These are phyloP conservation scores for Aspergillus persii DNA, from an alignment of 2,329 filamentous ascomycete genomes.

Conservation along the genomic window DNA sequence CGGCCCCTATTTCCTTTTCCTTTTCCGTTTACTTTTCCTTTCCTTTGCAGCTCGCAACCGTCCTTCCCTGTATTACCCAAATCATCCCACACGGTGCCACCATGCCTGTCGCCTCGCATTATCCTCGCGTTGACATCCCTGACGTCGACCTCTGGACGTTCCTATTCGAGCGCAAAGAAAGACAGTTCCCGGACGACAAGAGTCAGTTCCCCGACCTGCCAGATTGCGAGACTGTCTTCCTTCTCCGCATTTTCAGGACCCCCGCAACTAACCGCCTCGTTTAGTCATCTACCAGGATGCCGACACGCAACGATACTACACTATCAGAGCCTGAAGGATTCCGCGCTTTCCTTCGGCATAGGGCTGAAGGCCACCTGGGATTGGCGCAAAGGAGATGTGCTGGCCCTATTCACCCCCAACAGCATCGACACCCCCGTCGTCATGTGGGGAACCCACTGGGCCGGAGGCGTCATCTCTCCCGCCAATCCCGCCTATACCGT, in stretches of 20 bases:
- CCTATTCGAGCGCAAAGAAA: conserved; percentile 68
- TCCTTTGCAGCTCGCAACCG: background rate
- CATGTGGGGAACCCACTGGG: conserved; percentile 78
- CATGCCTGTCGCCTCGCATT: conserved; percentile 72
- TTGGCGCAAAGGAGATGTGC: conserved; percentile 80
- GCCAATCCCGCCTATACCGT: conserved; percentile 85
- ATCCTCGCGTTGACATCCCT: conserved; percentile 66
- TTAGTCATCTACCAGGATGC: conserved; percentile 78
- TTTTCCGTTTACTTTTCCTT: background rate
- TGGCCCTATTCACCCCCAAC: conserved; percentile 82
- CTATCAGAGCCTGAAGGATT: conserved; percentile 64
- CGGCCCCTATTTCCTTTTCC: background rate
- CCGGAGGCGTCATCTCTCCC: conserved; percentile 76
- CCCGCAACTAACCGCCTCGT: conserved; percentile 9
- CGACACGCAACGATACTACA: conserved; percentile 68
- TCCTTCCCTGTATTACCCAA: background rate
- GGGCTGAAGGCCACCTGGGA: conserved; percentile 71
- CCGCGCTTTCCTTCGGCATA: conserved; percentile 73
- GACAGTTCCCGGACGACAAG: conserved; percentile 68
- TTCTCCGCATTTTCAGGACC: background rate
- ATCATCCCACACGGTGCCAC: conserved; percentile 13
- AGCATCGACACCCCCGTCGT: conserved; percentile 76
- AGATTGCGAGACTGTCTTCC: background rate
- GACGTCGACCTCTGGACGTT: conserved; percentile 75
- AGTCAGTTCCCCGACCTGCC: conserved; percentile 46